These are phyloP conservation scores for Aspergillus carbonarius DNA, from an alignment of 2,329 filamentous ascomycete species.

Conservation along the genomic window DNA sequence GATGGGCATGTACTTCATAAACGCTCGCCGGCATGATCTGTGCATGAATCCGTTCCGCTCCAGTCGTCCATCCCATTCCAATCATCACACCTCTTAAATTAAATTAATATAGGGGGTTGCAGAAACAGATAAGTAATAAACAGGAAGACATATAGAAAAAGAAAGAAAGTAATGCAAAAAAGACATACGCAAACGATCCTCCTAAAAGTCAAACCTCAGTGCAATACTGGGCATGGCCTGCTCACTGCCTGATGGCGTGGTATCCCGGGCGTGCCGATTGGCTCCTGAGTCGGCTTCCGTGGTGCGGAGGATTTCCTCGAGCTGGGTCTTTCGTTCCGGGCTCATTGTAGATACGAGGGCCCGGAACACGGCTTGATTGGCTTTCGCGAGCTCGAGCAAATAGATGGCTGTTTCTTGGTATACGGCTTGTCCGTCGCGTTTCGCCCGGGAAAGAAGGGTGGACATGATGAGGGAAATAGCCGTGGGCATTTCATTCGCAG, in stretches of 20 bases:
- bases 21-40: not conserved
- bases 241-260: constrained; percentile 51
- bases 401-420: constrained; percentile 73
- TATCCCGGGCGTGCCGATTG: constrained; percentile 42
- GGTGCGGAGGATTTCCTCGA: constrained; percentile 74
- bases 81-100: constrained; percentile 1
- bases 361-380: constrained; percentile 71
- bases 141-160: not conserved
- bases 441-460: constrained; percentile 70
- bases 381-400: constrained; percentile 76
- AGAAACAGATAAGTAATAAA: not conserved
- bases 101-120: not conserved
- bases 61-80: not conserved
- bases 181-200: not conserved
- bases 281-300: constrained; percentile 51
- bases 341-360: constrained; percentile 70
- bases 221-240: constrained; percentile 74
- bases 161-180: not conserved
- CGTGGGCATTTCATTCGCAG: constrained; percentile 30
- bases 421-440: constrained; percentile 57
- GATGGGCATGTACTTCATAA: constrained; percentile 5
- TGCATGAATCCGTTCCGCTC: not conserved
- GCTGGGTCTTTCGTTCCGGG: constrained; percentile 67
- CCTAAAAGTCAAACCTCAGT: constrained; percentile 86
- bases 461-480: constrained; percentile 77